A percentile compares a stretch with the other conserved stretches of the same genome.
Evolutionary conservation across 345 rosid genomes (phyloP).

Genomic region (Cardamine chenopodiifolia): DNA sequence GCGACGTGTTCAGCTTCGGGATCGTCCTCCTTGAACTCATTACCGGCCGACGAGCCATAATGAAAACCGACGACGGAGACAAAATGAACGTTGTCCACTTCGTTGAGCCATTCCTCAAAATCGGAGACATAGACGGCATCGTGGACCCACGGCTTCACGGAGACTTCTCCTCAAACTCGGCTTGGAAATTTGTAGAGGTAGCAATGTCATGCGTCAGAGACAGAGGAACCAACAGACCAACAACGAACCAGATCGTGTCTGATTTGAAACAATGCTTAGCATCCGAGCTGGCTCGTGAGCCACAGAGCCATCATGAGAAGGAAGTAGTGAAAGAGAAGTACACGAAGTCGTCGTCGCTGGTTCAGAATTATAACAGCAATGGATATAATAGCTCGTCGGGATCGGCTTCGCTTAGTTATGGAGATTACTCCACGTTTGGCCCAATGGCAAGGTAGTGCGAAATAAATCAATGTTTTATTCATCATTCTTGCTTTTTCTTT

Average conservation of each 20-base stretch:
- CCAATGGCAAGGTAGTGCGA: slow-evolving; percentile 44
- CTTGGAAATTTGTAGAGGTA: slow-evolving; percentile 42
- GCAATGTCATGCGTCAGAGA: slow-evolving; percentile 44
- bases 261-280: slow-evolving; percentile 42
- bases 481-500: neutral
- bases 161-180: slow-evolving; percentile 38
- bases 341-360: slow-evolving; percentile 5
- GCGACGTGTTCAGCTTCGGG: slow-evolving; percentile 63
- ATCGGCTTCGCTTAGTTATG: slow-evolving; percentile 34
- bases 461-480: neutral
- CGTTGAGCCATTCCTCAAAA: slow-evolving; percentile 40
- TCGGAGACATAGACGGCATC: slow-evolving; percentile 39
- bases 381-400: slow-evolving; percentile 32
- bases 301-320: slow-evolving; percentile 18
- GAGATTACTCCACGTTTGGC: slow-evolving; percentile 31
- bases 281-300: slow-evolving; percentile 42
- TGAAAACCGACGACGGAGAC: slow-evolving; percentile 37
- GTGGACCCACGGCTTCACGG: slow-evolving; percentile 39
- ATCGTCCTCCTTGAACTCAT: slow-evolving; percentile 56
- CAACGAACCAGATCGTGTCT: slow-evolving; percentile 41
- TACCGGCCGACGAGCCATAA: slow-evolving; percentile 52
- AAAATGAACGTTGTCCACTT: slow-evolving; percentile 44
- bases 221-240: slow-evolving; percentile 38
- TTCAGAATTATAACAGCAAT: slow-evolving; percentile 5
- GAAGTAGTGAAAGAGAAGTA: slow-evolving; percentile 11